phyloP scores from a whole-genome alignment of 371 early-diverging fungal genomes.

The Fennellomyces sp. region DNA sequence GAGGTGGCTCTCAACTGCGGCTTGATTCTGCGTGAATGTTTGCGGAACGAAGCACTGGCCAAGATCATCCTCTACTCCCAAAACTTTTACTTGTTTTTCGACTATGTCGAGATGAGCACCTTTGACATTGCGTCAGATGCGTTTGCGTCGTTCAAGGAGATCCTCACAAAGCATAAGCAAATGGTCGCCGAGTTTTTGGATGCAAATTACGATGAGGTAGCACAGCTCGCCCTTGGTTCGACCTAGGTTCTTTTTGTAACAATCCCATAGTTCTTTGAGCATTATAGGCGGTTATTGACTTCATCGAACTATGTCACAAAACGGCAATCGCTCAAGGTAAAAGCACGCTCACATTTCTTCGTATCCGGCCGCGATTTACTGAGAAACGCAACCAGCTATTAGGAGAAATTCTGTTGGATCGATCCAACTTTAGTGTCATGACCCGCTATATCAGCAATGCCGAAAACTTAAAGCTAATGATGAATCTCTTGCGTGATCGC shows the following conservation, averaged over 20 bases:
- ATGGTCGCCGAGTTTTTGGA: slow-evolving; percentile 90
- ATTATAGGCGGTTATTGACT: slow-evolving; percentile 82
- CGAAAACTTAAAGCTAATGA: slow-evolving; percentile 95
- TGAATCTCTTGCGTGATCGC: slow-evolving; percentile 93
- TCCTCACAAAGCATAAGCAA: slow-evolving; percentile 92
- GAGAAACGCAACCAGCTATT: too few relatives aligned
- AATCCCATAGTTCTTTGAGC: slow-evolving; percentile 84
- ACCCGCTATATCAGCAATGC: slow-evolving; percentile 90
- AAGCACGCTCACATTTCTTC: neutral
- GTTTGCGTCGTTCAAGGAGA: slow-evolving; percentile 97
- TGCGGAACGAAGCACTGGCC: slow-evolving; percentile 92
- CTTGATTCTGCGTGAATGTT: slow-evolving; percentile 94
- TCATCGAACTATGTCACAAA: slow-evolving; percentile 97
- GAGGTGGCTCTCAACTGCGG: slow-evolving; percentile 97
- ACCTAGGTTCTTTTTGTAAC: neutral
- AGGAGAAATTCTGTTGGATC: slow-evolving; percentile 95
- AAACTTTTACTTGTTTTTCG: slow-evolving; percentile 91
- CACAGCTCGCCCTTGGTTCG: too few relatives aligned
- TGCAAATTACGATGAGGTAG: slow-evolving; percentile 85
- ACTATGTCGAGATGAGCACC: slow-evolving; percentile 93
- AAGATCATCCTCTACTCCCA: slow-evolving; percentile 81
- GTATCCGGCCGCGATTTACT: too few relatives aligned
- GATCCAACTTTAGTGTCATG: slow-evolving; percentile 95
- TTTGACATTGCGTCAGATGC: slow-evolving; percentile 98
- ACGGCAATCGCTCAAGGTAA: slow-evolving; percentile 95